A percentile compares a stretch with the other conserved stretches of the same genome.
Conservation (phyloP, 345 rosid genomes). For the Gossypium australe region DNA sequence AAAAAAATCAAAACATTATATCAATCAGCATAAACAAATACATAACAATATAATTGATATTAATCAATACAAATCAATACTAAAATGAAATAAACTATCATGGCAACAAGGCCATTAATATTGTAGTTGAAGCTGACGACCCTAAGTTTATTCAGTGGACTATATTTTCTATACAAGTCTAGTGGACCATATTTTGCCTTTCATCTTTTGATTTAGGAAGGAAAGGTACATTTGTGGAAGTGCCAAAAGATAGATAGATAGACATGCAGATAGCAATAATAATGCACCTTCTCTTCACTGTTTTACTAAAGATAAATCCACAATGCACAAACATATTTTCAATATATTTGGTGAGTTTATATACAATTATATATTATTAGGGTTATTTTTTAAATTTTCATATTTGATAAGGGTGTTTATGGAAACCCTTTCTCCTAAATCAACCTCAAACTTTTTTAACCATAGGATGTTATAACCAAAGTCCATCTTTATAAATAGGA, state of each 20-base stretch:
- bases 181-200: background rate
- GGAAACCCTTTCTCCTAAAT: constrained; percentile 16
- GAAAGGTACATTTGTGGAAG: constrained; percentile 24
- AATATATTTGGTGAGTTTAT: no score
- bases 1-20: no score
- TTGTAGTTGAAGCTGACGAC: no score
- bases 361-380: no score
- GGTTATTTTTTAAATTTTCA: no score
- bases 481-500: constrained; percentile 32
- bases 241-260: constrained; percentile 10
- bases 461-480: constrained; percentile 23
- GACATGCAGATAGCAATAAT: constrained; percentile 7
- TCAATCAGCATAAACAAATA: no score
- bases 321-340: background rate
- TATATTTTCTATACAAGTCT: background rate
- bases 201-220: background rate
- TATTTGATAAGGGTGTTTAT: background rate
- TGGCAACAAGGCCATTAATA: no score
- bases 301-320: background rate
- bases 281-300: background rate
- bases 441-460: constrained; percentile 15
- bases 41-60: no score
- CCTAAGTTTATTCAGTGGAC: background rate
- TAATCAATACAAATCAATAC: no score
- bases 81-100: no score